These are phyloP conservation scores for Vanderwaltozyma yarrowii DNA, from an alignment of 805 yeast genomes.

Conservation along the genomic window DNA sequence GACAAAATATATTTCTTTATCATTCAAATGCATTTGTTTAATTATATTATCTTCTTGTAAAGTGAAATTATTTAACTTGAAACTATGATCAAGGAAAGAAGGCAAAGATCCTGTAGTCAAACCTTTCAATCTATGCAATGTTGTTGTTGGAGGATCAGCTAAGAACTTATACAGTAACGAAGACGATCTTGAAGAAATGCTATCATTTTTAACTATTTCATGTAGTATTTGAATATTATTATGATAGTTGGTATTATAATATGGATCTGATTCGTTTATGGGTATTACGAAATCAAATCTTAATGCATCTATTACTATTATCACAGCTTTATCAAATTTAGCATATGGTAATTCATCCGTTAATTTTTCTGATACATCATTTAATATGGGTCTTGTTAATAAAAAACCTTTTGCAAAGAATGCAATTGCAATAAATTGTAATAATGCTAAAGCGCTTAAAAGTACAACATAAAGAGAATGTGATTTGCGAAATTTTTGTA, in stretches of 20 bases:
- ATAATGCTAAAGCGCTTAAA: constrained; percentile 48
- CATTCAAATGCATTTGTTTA: constrained; percentile 43
- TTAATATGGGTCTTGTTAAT: constrained; percentile 41
- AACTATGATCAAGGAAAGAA: constrained; percentile 87
- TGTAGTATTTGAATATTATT: constrained; percentile 53
- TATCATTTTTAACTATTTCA: constrained; percentile 33
- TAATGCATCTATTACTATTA: constrained; percentile 74
- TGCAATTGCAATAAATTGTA: constrained; percentile 64
- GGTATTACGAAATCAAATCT: constrained; percentile 78
- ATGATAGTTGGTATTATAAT: constrained; percentile 39
- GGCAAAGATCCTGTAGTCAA: constrained; percentile 88
- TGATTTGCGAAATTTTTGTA: constrained; percentile 25
- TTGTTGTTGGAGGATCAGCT: constrained; percentile 94
- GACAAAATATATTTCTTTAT: constrained; percentile 55
- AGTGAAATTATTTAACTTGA: constrained; percentile 79
- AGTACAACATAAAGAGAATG: constrained; percentile 35
- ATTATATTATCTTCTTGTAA: constrained; percentile 81
- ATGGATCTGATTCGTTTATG: constrained; percentile 27
- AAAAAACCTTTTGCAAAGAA: constrained; percentile 80
- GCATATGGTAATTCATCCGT: constrained; percentile 3
- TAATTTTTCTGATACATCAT: constrained; percentile 1
- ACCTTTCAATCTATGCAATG: constrained; percentile 81
- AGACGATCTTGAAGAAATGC: constrained; percentile 32
- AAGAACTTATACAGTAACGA: constrained; percentile 56
- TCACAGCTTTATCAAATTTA: constrained; percentile 52